Evolutionary conservation across 2,329 filamentous ascomycete species (phyloP), one percentile per base, ranked within the genome.

Genomic region (Cladophialophora carrionii): DNA sequence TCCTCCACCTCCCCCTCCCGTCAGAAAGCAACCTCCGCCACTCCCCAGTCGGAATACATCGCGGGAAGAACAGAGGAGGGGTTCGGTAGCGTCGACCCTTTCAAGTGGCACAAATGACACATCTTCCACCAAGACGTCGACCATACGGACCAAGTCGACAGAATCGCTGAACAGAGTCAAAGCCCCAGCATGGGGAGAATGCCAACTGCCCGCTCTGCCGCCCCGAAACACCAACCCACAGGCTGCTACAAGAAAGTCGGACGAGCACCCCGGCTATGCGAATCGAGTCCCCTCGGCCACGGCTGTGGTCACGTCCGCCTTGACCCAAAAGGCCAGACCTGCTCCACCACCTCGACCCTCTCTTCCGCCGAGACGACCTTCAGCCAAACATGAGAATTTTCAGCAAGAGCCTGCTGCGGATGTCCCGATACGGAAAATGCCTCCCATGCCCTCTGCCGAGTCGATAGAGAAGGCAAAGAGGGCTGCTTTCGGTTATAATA

Each of bases 161-260:
- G 72, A 75, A 26, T 75, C 73, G 43, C 70, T 74, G 26, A 74
- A 76, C 63, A 76, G 78, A 51, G 75, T 84, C 55, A 81, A 81
- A 71, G 83, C 85, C 5, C 86, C 86, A 9, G 81, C 82, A 54
- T 88, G 82, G 76, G 84, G 85, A 65, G 81, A 84, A 56, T 74
- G 80, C 14, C 79, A 81, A 43, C 74, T 87, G 9, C 86, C 86
- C 58, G 77, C 81, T 32, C 76, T 87, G 41, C 85, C 84, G 56
- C 80, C 82, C 0, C 85, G 82, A 70, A 75, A 77, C 60, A 74
- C 32, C 58, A 65, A 57, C 54, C 61, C 51, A 20, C 61, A 51
- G 41, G 61, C 60, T 26, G 48, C 26, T 51, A 66, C 48, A 61
- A 68, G 49, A 72, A 76, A 76, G n/a, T 68, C 70, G 17, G 64